Conservation (phyloP, 2,329 filamentous ascomycete genomes). For the Penicillium sp. region DNA sequence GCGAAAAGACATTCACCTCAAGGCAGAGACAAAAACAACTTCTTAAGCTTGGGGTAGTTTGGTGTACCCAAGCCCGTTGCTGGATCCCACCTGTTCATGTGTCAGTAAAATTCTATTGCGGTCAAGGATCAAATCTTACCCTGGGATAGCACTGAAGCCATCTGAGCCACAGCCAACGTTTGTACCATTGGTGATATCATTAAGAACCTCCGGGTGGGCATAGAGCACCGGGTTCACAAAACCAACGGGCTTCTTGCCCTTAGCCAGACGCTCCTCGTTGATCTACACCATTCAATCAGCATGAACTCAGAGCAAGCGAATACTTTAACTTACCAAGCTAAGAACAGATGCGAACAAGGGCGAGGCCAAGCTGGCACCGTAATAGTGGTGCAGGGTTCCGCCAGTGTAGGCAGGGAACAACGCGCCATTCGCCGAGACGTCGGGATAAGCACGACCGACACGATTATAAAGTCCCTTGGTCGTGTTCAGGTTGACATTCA, state of each 20-base stretch:
- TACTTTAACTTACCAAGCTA: constrained; percentile 25
- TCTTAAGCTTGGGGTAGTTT: constrained; percentile 33
- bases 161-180: constrained; percentile 31
- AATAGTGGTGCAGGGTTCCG: constrained; percentile 23
- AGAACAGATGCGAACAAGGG: constrained; percentile 34
- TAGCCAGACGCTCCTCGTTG: constrained; percentile 53
- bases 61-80: constrained; percentile 36
- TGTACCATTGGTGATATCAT: constrained; percentile 46
- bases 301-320: neutral
- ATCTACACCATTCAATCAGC: constrained; percentile 28
- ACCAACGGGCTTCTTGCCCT: constrained; percentile 51
- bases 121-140: constrained; percentile 12
- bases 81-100: constrained; percentile 29
- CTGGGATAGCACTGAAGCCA: constrained; percentile 29
- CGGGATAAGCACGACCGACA: constrained; percentile 52
- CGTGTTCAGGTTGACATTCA: constrained; percentile 38
- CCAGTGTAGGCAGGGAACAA: constrained; percentile 26
- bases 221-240: constrained; percentile 55
- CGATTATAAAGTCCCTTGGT: constrained; percentile 47
- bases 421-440: constrained; percentile 51
- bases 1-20: neutral
- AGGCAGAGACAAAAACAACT: constrained; percentile 29
- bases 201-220: constrained; percentile 35
- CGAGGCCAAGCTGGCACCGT: constrained; percentile 31
- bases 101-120: neutral